Evolutionary conservation across 768 basidiomycete genomes (phyloP).

Genomic region (Suillus tomentosus): DNA sequence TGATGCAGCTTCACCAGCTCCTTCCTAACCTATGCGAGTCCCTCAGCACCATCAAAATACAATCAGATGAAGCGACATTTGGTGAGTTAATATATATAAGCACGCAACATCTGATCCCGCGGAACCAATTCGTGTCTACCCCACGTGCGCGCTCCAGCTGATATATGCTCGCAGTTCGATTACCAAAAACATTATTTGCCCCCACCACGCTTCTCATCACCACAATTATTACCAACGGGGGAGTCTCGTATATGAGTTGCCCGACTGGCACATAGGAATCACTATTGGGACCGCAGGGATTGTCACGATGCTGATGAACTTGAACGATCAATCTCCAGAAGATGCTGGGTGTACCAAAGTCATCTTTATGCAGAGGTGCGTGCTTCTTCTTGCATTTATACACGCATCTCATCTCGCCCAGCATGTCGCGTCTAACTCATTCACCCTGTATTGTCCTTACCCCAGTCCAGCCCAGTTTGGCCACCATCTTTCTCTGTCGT

Average conservation of each 20-base stretch:
- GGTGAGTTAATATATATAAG: no score
- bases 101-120: no score
- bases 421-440: conserved; percentile 90
- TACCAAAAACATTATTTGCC: conserved; percentile 79
- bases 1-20: no score
- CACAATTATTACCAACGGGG: conserved; percentile 33
- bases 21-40: no score
- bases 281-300: conserved; percentile 58
- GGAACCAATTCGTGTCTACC: no score
- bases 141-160: no score
- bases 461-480: conserved; percentile 86
- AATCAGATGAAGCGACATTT: no score
- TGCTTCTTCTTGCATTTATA: not conserved
- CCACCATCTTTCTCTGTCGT: conserved; percentile 78
- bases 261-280: conserved; percentile 38
- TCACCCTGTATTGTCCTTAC: conserved; percentile 85
- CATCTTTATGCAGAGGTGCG: conserved; percentile 83
- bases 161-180: conserved; percentile 74
- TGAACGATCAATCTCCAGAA: conserved; percentile 68
- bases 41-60: no score
- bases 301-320: conserved; percentile 66
- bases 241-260: conserved; percentile 31
- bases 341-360: conserved; percentile 82
- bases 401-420: conserved; percentile 32
- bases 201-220: conserved; percentile 58